A percentile compares a stretch with the other conserved stretches of the same genome.
Evolutionary conservation across 768 basidiomycete species (phyloP).

Genomic region (Naganishia vishniacii): DNA sequence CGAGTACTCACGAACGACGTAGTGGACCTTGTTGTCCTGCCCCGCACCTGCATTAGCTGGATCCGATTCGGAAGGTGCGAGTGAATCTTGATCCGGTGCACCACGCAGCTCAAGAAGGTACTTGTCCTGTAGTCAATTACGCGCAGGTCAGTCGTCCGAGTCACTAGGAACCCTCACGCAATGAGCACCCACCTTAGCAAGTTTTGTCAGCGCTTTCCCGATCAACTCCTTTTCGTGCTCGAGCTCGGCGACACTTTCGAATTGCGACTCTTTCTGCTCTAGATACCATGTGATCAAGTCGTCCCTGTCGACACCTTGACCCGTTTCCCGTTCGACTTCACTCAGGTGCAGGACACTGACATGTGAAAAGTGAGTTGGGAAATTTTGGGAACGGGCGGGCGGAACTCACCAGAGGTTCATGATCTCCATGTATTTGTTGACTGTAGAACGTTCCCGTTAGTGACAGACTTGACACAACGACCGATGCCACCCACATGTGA

Average conservation of each 20-base stretch:
- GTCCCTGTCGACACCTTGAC: conserved; percentile 74
- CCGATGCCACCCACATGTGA: conserved; percentile 58
- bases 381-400: not conserved
- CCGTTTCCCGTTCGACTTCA: conserved; percentile 68
- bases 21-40: conserved; percentile 26
- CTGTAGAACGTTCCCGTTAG: not conserved
- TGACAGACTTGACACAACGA: not conserved
- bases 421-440: conserved; percentile 87
- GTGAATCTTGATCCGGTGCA: conserved; percentile 67
- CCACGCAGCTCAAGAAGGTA: conserved; percentile 78
- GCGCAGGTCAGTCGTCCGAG: not conserved
- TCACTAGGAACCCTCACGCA: not conserved
- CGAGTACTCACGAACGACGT: conserved; percentile 30
- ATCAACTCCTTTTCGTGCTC: conserved; percentile 88
- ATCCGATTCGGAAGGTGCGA: conserved; percentile 40
- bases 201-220: conserved; percentile 76
- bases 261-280: conserved; percentile 75
- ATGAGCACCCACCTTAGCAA: conserved; percentile 67
- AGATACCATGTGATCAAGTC: conserved; percentile 96
- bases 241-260: conserved; percentile 76
- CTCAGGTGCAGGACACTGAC: conserved; percentile 70
- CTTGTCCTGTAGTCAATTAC: conserved; percentile 50
- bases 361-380: not conserved
- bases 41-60: not conserved
- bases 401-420: conserved; percentile 59